phyloP scores from a whole-genome alignment of 441 rosid species.

The Populus trichocarpa region DNA sequence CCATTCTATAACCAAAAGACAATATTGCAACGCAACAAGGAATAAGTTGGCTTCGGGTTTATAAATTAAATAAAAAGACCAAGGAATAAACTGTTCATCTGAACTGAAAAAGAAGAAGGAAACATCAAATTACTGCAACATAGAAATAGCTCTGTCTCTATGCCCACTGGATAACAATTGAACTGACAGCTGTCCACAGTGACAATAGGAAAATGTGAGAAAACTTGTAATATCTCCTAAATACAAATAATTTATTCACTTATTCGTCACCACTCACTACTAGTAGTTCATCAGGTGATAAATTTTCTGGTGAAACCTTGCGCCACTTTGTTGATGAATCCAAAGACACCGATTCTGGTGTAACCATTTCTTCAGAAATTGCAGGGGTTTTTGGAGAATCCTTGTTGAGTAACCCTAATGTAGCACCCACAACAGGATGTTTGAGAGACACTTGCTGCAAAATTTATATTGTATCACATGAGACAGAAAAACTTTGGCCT shows the following conservation, averaged over 20 bases:
- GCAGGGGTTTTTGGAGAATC: constrained; percentile 22
- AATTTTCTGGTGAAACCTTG: constrained; percentile 33
- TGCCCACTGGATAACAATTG: constrained; percentile 50
- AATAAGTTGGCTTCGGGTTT: neutral
- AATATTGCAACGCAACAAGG: constrained; percentile 1
- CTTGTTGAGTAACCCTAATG: constrained; percentile 53
- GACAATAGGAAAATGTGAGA: constrained; percentile 22
- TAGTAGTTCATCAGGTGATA: constrained; percentile 62
- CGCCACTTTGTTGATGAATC: constrained; percentile 30
- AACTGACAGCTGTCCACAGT: constrained; percentile 60
- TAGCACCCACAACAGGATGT: constrained; percentile 56
- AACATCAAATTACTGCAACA: constrained; percentile 48
- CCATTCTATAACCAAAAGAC: constrained; percentile 44
- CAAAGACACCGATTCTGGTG: constrained; percentile 30
- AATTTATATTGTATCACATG: constrained; percentile 13
- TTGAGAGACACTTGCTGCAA: constrained; percentile 73
- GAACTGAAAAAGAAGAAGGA: neutral
- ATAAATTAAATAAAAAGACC: neutral
- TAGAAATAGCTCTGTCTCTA: constrained; percentile 45
- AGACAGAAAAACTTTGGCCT: constrained; percentile 3
- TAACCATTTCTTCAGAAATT: constrained; percentile 27
- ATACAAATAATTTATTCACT: constrained; percentile 14
- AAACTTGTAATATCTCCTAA: constrained; percentile 1
- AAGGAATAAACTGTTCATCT: neutral
- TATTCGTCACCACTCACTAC: constrained; percentile 46